Base-by-base conservation (phyloP, 139 green algal species). In the Chlorella sorokiniana region DNA sequence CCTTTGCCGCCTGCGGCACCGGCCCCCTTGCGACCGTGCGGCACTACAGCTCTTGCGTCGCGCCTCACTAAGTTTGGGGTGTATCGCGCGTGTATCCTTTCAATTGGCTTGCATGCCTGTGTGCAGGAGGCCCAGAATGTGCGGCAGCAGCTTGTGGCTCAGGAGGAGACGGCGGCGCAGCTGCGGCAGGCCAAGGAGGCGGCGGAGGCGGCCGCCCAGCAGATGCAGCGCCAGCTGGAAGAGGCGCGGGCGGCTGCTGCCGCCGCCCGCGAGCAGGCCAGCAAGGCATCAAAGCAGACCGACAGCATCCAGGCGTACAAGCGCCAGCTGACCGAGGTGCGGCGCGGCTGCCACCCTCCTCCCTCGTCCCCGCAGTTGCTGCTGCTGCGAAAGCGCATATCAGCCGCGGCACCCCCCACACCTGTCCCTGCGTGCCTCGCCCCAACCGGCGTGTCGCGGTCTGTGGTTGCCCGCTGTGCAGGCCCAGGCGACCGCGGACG, bases 301-400 rank as follows among this genome's bases (percentile, higher is more conserved):
- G 44, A 62, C 25, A 54, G 52, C 41, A 56, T 77, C 2, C 44
- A 77, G 70, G 31, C 44, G 44, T 77, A 77, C 45, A 77, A 77
- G 70, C 25, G 31, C 44, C 70, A 77, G 70, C 45, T 77, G n/a
- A 77, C 52, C 25, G 25, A 77, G 44, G 69, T 76, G 42, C 33
- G 33, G 20, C 4, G 25, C 16, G 27, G 9, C 35, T 35, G 61
- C 61, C 16, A 22, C 14, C 22, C 61, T 40, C 27, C 27, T 5
- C 25, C 25, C 29, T 4, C 23, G 61, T 23, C 4, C n/a, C 11
- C 25, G 22, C 20, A 16, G 23, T 68, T n/a, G 61, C 4, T n/a
- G 7, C 3, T 5, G 52, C 22, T 3, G 10, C 25, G 52, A 23
- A 14, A 23, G 29, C 6, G 52, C 22, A 23, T 3, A 23, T 62